phyloP scores from a whole-genome alignment of 768 basidiomycete genomes.

The Termitomyces heimii region DNA sequence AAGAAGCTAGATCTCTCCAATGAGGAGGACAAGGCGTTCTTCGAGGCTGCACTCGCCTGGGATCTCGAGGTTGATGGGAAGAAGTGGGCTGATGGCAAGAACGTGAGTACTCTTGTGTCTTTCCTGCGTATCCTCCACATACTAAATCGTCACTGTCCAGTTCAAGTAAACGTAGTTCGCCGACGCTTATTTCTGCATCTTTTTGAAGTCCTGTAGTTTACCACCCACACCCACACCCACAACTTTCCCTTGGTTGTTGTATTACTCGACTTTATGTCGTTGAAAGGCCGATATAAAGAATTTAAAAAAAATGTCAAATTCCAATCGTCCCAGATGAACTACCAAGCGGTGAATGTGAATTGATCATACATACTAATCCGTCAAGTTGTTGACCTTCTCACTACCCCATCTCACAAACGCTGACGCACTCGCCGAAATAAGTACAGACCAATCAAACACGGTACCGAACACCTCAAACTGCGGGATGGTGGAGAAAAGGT shows the following conservation, averaged over 20 bases:
- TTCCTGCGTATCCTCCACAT: conserved; percentile 3
- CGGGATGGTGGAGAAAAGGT: conserved; percentile 69
- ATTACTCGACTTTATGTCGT: conserved; percentile 1
- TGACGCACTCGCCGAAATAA: conserved; percentile 48
- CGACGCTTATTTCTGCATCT: neutral
- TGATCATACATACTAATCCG: conserved; percentile 5
- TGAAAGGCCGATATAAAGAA: conserved; percentile 1
- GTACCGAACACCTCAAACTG: conserved; percentile 68
- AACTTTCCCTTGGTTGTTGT: conserved; percentile 1
- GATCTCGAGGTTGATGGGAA: conserved; percentile 85
- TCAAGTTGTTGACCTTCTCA: conserved; percentile 32
- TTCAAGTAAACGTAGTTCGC: conserved; percentile 25
- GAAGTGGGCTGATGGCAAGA: conserved; percentile 89
- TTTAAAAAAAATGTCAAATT: conserved; percentile 3
- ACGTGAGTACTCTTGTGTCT: conserved; percentile 45
- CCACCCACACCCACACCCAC: neutral
- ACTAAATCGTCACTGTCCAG: conserved; percentile 10
- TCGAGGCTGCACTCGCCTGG: conserved; percentile 92
- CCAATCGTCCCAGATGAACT: no score
- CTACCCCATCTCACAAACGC: conserved; percentile 50
- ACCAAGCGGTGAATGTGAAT: neutral
- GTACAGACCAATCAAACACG: conserved; percentile 70
- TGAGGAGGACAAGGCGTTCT: conserved; percentile 78
- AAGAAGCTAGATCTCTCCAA: conserved; percentile 71
- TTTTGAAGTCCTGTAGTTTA: conserved; percentile 1